These are phyloP conservation scores for Fusarium bulbicola DNA, from an alignment of 2,329 filamentous ascomycete species.

Conservation along the genomic window DNA sequence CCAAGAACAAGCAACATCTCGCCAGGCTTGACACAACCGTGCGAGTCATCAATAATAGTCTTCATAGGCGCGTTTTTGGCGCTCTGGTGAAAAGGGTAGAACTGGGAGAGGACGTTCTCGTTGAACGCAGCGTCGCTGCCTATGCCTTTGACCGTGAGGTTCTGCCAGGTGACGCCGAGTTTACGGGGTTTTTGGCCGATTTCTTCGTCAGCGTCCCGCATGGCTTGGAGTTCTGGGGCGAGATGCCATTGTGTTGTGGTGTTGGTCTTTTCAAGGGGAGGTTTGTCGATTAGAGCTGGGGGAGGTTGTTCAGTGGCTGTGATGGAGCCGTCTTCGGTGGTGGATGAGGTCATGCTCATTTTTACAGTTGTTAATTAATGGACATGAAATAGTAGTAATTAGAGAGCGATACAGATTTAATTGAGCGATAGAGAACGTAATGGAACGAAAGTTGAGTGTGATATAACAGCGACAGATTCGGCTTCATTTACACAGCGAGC, in stretches of 20 bases:
- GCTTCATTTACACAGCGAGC: background rate
- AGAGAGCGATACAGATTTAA: no score
- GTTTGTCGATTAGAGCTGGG: background rate
- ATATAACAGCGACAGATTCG: background rate
- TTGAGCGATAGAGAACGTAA: background rate
- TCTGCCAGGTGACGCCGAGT: constrained; percentile 71
- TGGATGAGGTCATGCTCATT: background rate
- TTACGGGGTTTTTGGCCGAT: constrained; percentile 45
- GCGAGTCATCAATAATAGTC: constrained; percentile 70
- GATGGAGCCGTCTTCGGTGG: background rate
- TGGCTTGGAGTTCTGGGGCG: background rate
- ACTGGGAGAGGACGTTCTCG: constrained; percentile 68
- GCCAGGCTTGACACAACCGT: constrained; percentile 75
- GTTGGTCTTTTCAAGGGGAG: background rate
- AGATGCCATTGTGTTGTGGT: background rate
- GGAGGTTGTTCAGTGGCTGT: background rate
- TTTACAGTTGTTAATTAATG: rapidly evolving
- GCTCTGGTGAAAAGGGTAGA: constrained; percentile 61
- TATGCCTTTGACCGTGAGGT: constrained; percentile 69
- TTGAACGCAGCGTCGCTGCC: constrained; percentile 70
- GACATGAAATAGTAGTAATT: background rate
- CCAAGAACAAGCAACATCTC: constrained; percentile 77
- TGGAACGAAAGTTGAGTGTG: background rate
- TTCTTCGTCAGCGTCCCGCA: background rate
- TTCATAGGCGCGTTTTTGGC: constrained; percentile 65